phyloP scores from a whole-genome alignment of 371 early-diverging fungal genomes.

The Mucor saturninus region DNA sequence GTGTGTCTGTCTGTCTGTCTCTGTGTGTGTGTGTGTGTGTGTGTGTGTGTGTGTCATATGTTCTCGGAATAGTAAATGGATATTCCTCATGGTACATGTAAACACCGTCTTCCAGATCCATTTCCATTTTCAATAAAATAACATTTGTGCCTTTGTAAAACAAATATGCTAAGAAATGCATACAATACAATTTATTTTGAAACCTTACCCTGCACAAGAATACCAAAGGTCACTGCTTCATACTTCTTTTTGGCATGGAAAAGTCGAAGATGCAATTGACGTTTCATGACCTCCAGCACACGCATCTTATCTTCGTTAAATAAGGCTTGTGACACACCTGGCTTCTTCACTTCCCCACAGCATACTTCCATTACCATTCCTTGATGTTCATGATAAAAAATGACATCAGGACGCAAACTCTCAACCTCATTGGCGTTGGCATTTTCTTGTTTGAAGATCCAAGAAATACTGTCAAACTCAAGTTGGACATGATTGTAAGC shows the following conservation, averaged over 20 bases:
- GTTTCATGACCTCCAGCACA: constrained; percentile 27
- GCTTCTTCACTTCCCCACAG: constrained; percentile 26
- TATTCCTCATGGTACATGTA: constrained; percentile 23
- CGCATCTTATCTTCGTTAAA: constrained; percentile 20
- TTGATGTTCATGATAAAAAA: constrained; percentile 18
- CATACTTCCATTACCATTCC: constrained; percentile 6
- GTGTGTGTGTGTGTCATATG: no score
- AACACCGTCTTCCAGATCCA: constrained; percentile 22
- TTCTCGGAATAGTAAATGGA: no score
- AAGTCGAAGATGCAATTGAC: constrained; percentile 21
- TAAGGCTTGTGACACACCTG: constrained; percentile 16
- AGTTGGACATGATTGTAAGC: no score
- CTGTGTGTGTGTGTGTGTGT: no score
- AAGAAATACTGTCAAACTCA: constrained; percentile 28
- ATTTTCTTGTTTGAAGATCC: constrained; percentile 25
- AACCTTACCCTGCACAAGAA: constrained; percentile 22
- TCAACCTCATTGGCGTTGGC: no score
- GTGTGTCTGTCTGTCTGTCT: no score
- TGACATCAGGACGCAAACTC: constrained; percentile 23
- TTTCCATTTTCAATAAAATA: constrained; percentile 16
- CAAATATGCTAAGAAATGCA: constrained; percentile 14
- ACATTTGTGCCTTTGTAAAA: constrained; percentile 25
- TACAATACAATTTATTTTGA: constrained; percentile 9
- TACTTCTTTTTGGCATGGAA: constrained; percentile 21
- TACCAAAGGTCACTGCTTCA: constrained; percentile 23